These are phyloP conservation scores for Suhomyces maxii DNA, from an alignment of 1,139 yeast species.

Conservation along the genomic window DNA sequence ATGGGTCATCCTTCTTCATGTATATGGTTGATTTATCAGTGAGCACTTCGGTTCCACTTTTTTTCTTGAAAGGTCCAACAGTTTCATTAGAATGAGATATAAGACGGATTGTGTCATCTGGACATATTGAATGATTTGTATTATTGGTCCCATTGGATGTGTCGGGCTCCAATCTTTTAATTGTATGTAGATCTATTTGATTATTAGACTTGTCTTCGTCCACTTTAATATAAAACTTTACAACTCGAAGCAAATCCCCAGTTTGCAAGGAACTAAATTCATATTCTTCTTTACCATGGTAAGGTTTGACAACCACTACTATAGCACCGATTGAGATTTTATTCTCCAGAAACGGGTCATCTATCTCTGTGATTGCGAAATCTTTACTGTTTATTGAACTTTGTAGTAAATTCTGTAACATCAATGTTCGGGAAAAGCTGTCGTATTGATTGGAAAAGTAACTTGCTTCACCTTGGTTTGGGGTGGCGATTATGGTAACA, in stretches of 20 bases:
- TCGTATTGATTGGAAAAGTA: conserved; percentile 23
- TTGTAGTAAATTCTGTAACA: conserved; percentile 27
- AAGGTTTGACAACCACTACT: conserved; percentile 39
- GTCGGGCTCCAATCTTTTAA: not conserved
- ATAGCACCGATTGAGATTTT: conserved; percentile 32
- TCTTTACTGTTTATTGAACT: conserved; percentile 14
- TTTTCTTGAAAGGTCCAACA: too few species aligned
- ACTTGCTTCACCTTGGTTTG: conserved; percentile 14
- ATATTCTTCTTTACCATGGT: conserved; percentile 20
- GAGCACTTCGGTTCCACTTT: not conserved
- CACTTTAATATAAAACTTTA: conserved; percentile 24
- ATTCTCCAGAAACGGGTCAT: conserved; percentile 33
- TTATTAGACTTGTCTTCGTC: not conserved
- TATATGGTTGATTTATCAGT: not conserved
- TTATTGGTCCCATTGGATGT: not conserved
- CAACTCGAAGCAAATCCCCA: conserved; percentile 37
- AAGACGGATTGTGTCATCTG: too few species aligned
- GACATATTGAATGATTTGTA: too few species aligned
- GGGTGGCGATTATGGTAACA: conserved; percentile 18
- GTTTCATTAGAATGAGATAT: too few species aligned
- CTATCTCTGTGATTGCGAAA: conserved; percentile 23
- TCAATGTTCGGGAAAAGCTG: conserved; percentile 28
- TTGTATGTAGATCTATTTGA: not conserved
- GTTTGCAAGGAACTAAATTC: conserved; percentile 30
- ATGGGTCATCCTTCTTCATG: conserved; percentile 12